These are phyloP conservation scores for Calonectria montana DNA, from an alignment of 2,329 filamentous ascomycete species.

Conservation along the genomic window DNA sequence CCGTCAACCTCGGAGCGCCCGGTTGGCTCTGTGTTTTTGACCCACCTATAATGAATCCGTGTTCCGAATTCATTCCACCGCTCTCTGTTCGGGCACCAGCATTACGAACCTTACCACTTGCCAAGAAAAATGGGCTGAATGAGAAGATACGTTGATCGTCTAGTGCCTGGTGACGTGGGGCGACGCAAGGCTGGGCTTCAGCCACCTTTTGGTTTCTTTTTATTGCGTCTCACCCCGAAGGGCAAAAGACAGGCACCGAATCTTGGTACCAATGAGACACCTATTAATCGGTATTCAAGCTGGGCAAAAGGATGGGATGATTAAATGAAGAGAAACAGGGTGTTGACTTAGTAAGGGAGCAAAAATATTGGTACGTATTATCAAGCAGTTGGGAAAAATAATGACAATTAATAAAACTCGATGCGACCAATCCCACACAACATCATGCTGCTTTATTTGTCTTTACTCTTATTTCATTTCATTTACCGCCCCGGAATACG, in stretches of 20 bases:
- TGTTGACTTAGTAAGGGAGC: neutral
- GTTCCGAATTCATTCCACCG: neutral
- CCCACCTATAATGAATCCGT: neutral
- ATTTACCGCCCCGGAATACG: neutral
- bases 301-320: neutral
- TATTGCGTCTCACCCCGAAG: neutral
- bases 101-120: neutral
- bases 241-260: neutral
- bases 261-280: neutral
- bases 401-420: neutral
- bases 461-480: neutral
- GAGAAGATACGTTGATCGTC: neutral
- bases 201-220: neutral
- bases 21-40: neutral
- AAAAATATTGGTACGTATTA: neutral
- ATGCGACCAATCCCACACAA: no score
- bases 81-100: conserved; percentile 4
- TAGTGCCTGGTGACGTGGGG: neutral
- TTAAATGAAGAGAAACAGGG: neutral
- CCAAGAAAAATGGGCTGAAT: neutral
- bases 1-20: conserved; percentile 19
- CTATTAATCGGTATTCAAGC: neutral
- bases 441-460: neutral
- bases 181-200: neutral
- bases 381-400: neutral